phyloP scores from a whole-genome alignment of 768 basidiomycete genomes.

The Kwoniella dendrophila region DNA sequence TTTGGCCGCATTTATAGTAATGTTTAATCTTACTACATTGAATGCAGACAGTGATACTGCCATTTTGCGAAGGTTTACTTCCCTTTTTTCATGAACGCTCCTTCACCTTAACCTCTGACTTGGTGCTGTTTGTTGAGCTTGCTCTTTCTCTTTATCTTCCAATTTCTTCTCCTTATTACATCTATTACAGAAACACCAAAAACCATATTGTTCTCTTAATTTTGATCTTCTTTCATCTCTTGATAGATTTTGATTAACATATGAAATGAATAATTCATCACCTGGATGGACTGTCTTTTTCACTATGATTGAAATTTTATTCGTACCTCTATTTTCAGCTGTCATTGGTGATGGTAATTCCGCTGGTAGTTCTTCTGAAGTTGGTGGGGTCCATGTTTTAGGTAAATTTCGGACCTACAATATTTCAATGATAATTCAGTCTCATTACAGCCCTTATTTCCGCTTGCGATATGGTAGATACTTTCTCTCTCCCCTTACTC shows the following conservation, averaged over 20 bases:
- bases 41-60: too few species aligned
- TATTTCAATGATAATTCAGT: conserved; percentile 58
- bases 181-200: conserved; percentile 66
- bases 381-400: conserved; percentile 31
- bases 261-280: conserved; percentile 74
- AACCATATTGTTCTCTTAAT: conserved; percentile 49
- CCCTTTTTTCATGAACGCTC: too few species aligned
- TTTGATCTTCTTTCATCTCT: conserved; percentile 48
- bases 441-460: too few species aligned
- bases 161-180: conserved; percentile 64
- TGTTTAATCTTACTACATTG: too few species aligned
- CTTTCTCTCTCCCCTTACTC: neutral
- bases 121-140: too few species aligned
- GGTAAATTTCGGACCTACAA: conserved; percentile 46
- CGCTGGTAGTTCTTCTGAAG: conserved; percentile 24
- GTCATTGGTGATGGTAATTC: conserved; percentile 57
- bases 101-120: too few species aligned
- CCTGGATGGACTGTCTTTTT: conserved; percentile 66
- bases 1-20: too few species aligned
- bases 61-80: too few species aligned
- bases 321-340: conserved; percentile 64
- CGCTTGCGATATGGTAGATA: too few species aligned
- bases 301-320: conserved; percentile 69
- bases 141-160: conserved; percentile 9
- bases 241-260: conserved; percentile 66